Base-by-base conservation (phyloP, 2,329 filamentous ascomycete species). In the Pestalotiopsis sp. region DNA sequence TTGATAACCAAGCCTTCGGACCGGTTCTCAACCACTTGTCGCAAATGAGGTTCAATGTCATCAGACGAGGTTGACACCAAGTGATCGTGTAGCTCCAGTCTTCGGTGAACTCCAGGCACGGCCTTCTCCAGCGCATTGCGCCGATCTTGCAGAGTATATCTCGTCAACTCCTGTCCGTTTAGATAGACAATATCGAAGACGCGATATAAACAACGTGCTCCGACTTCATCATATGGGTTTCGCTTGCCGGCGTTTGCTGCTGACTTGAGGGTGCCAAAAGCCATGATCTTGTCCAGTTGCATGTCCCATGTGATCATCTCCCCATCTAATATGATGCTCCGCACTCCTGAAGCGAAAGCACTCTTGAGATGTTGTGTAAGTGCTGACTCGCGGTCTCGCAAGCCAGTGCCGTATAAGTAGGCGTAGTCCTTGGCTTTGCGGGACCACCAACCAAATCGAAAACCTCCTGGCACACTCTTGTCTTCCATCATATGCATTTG, bases 261-360 rank as follows among this genome's bases (percentile, higher is more conserved):
- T 1, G 94, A 95, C 81, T 99, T 99, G 63, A 99, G 85, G 0
- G 93, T 97, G 7, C 96, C 96, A 78, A 99, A 99, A 0, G 92
- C 90, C 17, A 97, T 92, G 66, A 96, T 92, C 67, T 92, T 92
- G 81, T 97, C 92, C 64, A 92, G 85, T 59, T 91, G 89, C 70
- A 94, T 93, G 77, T 98, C 94, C 96, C 96, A 99, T 0, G 95
- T 97, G 68, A 99, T 94, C 96, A 99, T 99, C 79, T 99, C 96
- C 11, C 96, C 96, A 75, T 99, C 96, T 0, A 99, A 85, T 64
- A 99, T 97, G 72, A 97, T 86, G 76, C 93, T 98, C 17, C 91
- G 86, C 0, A 98, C 94, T 1, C 91, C 90, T 0, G 89, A 83
- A 2, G 90, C 85, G 77, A 99, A 98, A 0, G 93, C 94, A 56